These are phyloP conservation scores for Exserohilum turcica DNA, from an alignment of 2,329 filamentous ascomycete species.

Conservation along the genomic window DNA sequence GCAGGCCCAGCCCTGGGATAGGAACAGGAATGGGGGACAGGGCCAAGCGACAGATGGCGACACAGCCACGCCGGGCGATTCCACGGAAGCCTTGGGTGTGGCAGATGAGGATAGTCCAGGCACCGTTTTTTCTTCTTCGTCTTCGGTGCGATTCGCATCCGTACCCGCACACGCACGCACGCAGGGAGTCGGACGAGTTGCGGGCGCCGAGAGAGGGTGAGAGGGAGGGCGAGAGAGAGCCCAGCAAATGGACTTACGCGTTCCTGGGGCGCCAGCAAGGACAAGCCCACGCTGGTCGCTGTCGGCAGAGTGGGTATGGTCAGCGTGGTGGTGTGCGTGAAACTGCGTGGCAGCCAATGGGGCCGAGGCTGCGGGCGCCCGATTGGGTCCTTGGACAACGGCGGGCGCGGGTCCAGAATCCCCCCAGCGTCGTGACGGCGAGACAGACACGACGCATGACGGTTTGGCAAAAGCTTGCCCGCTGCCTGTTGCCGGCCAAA, in stretches of 20 bases:
- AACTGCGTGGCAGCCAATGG: constrained; percentile 7
- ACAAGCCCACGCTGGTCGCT: constrained; percentile 1
- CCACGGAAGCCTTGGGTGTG: not conserved
- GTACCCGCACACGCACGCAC: not conserved
- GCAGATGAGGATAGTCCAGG: not conserved
- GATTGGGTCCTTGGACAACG: constrained; percentile 6
- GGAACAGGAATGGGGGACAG: not conserved
- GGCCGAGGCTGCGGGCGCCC: constrained; percentile 2
- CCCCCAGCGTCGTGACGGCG: not conserved
- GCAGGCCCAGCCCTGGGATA: not conserved
- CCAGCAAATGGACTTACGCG: constrained; percentile 5
- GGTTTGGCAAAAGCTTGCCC: constrained; percentile 6
- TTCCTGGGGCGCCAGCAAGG: constrained; percentile 12
- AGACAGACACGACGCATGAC: not conserved
- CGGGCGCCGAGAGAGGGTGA: no score
- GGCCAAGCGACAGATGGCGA: not conserved
- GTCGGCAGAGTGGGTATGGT: constrained; percentile 8
- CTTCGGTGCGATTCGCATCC: not conserved
- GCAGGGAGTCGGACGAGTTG: not conserved
- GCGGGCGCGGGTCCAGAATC: not conserved
- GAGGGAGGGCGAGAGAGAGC: not conserved
- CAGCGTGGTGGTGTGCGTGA: constrained; percentile 7
- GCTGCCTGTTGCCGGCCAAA: constrained; percentile 1
- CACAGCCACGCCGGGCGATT: constrained; percentile 4
- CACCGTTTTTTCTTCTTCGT: not conserved